A percentile compares a stretch with the other conserved stretches of the same genome.
Conservation (phyloP, 2,329 filamentous ascomycete species). For the Fonsecaea erecta region DNA sequence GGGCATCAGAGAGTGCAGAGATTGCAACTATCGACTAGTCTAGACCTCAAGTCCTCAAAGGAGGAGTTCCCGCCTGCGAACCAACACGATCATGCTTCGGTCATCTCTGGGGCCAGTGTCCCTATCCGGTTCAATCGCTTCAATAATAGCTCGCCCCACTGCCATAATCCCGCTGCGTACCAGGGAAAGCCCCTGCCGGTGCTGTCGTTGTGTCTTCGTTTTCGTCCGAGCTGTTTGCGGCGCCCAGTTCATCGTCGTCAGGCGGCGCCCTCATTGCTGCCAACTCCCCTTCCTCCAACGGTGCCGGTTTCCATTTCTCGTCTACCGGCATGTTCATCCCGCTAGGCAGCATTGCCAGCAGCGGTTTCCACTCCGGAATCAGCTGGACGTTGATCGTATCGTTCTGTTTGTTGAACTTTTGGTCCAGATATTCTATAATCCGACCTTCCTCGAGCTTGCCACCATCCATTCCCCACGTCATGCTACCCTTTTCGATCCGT, state of each 20-base stretch:
- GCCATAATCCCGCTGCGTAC: constrained; percentile 34
- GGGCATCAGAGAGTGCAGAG: neutral
- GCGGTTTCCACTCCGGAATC: constrained; percentile 71
- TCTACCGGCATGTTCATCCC: constrained; percentile 79
- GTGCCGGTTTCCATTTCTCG: constrained; percentile 63
- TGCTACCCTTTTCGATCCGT: constrained; percentile 69
- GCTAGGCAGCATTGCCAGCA: constrained; percentile 80
- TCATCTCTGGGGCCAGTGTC: neutral
- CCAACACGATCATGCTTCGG: neutral
- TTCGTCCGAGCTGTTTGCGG: constrained; percentile 43
- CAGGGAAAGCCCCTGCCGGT: constrained; percentile 45
- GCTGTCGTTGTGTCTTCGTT: constrained; percentile 42
- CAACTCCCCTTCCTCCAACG: constrained; percentile 68
- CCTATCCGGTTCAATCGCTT: neutral
- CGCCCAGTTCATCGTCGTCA: constrained; percentile 51
- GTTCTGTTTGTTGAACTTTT: constrained; percentile 91
- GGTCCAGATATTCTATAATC: constrained; percentile 82
- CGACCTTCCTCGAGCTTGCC: constrained; percentile 82
- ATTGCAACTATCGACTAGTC: neutral
- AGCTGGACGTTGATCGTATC: constrained; percentile 86
- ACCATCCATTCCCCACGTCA: constrained; percentile 78
- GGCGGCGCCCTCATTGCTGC: constrained; percentile 62
- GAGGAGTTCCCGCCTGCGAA: neutral
- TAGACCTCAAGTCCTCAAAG: neutral
- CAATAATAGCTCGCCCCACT: constrained; percentile 27